Evolutionary conservation across 2,329 filamentous ascomycete species (phyloP).

Genomic region (Mycosphaerella arachidis): DNA sequence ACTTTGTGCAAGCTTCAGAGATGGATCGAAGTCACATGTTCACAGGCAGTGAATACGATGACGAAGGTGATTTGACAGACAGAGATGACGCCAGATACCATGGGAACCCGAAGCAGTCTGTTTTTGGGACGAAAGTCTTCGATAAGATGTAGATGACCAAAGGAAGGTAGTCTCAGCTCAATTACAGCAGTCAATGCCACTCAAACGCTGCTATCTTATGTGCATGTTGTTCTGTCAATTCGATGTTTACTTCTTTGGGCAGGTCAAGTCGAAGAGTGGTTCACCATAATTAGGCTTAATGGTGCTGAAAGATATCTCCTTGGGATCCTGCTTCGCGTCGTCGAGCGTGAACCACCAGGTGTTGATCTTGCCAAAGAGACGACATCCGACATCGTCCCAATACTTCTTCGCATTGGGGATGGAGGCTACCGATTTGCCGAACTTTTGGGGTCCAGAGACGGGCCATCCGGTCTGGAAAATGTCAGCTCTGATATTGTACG

Average conservation of each 20-base stretch:
- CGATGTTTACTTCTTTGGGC: background rate
- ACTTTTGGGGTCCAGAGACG: conserved; percentile 59
- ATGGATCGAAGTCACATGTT: conserved; percentile 34
- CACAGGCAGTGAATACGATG: conserved; percentile 19
- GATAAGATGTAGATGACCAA: conserved; percentile 35
- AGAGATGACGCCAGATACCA: conserved; percentile 26
- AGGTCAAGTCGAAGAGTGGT: conserved; percentile 3
- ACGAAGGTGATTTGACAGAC: conserved; percentile 23
- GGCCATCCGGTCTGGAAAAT: conserved; percentile 71
- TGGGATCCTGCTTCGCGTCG: conserved; percentile 7
- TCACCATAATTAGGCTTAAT: conserved; percentile 4
- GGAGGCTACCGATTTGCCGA: conserved; percentile 60
- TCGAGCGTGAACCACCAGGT: conserved; percentile 65
- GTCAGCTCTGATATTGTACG: background rate
- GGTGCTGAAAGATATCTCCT: conserved; percentile 6
- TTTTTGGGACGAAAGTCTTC: conserved; percentile 33
- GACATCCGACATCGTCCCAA: conserved; percentile 75
- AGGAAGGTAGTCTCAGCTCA: background rate
- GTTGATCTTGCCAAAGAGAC: conserved; percentile 55
- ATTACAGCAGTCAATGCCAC: background rate
- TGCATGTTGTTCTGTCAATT: too few relatives aligned
- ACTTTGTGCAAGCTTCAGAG: conserved; percentile 44
- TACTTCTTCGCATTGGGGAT: conserved; percentile 68
- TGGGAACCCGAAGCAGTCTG: conserved; percentile 21
- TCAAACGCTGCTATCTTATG: background rate